phyloP scores from a whole-genome alignment of 345 rosid species.

The Citrus sinensis region DNA sequence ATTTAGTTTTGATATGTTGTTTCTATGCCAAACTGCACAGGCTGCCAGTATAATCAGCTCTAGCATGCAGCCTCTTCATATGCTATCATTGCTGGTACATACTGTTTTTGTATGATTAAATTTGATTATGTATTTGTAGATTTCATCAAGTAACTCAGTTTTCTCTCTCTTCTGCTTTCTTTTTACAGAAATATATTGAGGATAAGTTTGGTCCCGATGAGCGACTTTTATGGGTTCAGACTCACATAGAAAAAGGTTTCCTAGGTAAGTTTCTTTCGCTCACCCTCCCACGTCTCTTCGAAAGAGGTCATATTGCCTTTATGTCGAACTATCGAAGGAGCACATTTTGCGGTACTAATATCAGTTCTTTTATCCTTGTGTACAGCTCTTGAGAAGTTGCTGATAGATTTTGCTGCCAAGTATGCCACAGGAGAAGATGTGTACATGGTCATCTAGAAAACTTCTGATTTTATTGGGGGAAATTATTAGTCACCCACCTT shows the following conservation, averaged over 20 bases:
- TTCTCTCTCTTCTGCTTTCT: neutral
- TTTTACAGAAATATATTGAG: constrained; percentile 36
- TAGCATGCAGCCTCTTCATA: constrained; percentile 55
- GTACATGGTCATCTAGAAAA: constrained; percentile 31
- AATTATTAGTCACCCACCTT: too few species aligned
- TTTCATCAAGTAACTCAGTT: neutral
- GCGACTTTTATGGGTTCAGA: constrained; percentile 22
- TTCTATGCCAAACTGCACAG: constrained; percentile 26
- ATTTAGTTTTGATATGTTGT: neutral
- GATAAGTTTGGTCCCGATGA: constrained; percentile 38
- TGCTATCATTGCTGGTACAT: constrained; percentile 40
- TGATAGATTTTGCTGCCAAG: constrained; percentile 30
- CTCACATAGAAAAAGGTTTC: constrained; percentile 44
- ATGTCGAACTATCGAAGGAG: neutral
- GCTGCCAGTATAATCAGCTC: constrained; percentile 45
- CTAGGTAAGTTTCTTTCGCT: constrained; percentile 25
- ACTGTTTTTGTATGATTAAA: neutral
- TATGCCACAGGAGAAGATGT: constrained; percentile 55
- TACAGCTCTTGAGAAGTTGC: constrained; percentile 53
- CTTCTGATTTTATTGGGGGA: neutral
- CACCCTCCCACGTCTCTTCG: neutral
- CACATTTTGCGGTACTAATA: neutral
- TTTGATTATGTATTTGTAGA: neutral
- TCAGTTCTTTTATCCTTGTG: neutral
- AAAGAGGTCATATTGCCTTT: neutral